Conservation (phyloP, 2,329 filamentous ascomycete genomes). For the Talaromyces funiculosus region DNA sequence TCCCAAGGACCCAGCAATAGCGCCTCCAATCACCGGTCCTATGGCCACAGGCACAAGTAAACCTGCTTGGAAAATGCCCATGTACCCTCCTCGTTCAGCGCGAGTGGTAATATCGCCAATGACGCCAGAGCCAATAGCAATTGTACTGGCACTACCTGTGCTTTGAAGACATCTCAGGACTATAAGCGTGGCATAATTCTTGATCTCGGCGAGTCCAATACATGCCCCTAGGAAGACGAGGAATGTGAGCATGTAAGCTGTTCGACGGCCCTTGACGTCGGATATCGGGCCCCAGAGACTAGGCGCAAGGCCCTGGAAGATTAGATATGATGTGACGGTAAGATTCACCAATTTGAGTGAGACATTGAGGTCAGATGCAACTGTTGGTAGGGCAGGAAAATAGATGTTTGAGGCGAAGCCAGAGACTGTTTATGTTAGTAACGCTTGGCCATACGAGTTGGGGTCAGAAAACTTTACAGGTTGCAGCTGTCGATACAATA, state of each 20-base stretch:
- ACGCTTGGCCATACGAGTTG: background rate
- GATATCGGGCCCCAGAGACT: slow-evolving; percentile 39
- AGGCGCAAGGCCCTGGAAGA: slow-evolving; percentile 38
- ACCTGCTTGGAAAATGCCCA: slow-evolving; percentile 38
- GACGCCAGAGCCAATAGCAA: slow-evolving; percentile 39
- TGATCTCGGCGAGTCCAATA: slow-evolving; percentile 36
- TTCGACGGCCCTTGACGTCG: slow-evolving; percentile 38
- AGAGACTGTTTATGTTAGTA: slow-evolving; percentile 24
- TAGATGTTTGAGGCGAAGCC: slow-evolving; percentile 40
- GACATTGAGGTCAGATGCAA: slow-evolving; percentile 37
- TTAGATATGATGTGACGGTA: slow-evolving; percentile 43
- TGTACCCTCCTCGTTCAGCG: slow-evolving; percentile 38
- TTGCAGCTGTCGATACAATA: slow-evolving; percentile 47
- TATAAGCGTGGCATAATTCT: slow-evolving; percentile 36
- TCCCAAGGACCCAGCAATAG: slow-evolving; percentile 31
- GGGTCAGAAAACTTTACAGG: slow-evolving; percentile 35
- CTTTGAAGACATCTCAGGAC: slow-evolving; percentile 41
- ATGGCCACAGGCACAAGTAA: slow-evolving; percentile 32
- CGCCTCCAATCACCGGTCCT: slow-evolving; percentile 41
- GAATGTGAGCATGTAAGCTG: slow-evolving; percentile 36
- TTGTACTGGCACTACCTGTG: slow-evolving; percentile 39
- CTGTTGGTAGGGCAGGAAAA: slow-evolving; percentile 40
- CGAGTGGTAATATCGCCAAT: slow-evolving; percentile 40
- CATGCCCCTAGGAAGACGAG: slow-evolving; percentile 37
- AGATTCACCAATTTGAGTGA: slow-evolving; percentile 36